phyloP scores from a whole-genome alignment of 495 filamentous ascomycete species.

The Aspergillus heteromorphus region DNA sequence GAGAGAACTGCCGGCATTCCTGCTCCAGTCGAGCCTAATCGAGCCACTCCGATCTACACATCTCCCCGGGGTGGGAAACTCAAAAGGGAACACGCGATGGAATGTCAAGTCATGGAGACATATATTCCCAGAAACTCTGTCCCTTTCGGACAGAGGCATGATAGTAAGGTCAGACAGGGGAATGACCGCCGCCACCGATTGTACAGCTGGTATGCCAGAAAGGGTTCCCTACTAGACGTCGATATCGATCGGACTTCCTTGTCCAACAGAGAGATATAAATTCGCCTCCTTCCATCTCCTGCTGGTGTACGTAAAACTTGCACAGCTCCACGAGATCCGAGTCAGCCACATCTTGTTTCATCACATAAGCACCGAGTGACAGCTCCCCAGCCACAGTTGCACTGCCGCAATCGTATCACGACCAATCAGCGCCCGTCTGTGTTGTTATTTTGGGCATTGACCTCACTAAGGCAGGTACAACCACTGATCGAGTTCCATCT shows the following conservation, averaged over 20 bases:
- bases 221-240: neutral
- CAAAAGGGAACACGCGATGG: neutral
- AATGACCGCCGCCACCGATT: constrained; percentile 12
- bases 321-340: neutral
- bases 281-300: neutral
- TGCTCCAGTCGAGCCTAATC: neutral
- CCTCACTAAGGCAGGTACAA: constrained; percentile 7
- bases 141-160: neutral
- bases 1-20: neutral
- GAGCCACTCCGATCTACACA: neutral
- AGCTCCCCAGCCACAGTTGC: constrained; percentile 7
- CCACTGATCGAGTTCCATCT: constrained; percentile 11
- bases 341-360: neutral
- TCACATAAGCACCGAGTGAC: constrained; percentile 1
- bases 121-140: neutral
- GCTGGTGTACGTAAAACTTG: too few relatives aligned
- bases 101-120: neutral
- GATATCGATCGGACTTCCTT: neutral
- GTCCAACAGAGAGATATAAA: constrained; percentile 9
- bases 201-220: neutral
- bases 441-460: constrained; percentile 13
- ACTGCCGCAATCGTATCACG: neutral
- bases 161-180: constrained; percentile 13
- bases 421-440: neutral
- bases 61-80: neutral